Percentiles rank a stretch among this genome's conserved stretches.
Conservation (phyloP, 2,329 filamentous ascomycete genomes). For the Fusarium illudens region DNA sequence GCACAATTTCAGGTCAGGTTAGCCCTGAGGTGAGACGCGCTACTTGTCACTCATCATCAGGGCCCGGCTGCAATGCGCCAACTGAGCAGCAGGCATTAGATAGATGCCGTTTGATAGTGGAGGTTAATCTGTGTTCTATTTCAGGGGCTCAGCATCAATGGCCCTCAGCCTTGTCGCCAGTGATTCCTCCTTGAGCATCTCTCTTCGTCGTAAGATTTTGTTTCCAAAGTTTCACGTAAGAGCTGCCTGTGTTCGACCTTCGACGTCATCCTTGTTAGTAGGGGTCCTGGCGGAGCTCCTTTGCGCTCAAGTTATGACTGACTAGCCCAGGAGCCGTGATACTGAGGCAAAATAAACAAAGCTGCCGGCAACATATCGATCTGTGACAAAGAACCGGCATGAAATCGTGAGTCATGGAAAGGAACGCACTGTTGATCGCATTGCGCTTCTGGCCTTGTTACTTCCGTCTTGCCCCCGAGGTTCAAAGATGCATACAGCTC, state of each 20-base stretch:
- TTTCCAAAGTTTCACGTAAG: background rate
- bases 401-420: background rate
- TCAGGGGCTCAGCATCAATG: constrained; percentile 15
- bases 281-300: background rate
- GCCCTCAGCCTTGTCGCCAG: constrained; percentile 21
- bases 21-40: constrained; percentile 31
- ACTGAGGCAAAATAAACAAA: background rate
- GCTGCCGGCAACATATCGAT: background rate
- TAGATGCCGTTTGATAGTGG: constrained; percentile 6
- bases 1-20: constrained; percentile 24
- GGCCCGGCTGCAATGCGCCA: constrained; percentile 4
- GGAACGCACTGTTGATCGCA: background rate
- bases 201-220: background rate
- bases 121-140: constrained; percentile 13
- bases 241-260: background rate
- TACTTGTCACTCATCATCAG: constrained; percentile 27
- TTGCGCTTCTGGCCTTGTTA: background rate
- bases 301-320: background rate
- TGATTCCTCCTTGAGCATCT: background rate
- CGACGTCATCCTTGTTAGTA: constrained; percentile 17
- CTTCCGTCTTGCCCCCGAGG: background rate
- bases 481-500: background rate
- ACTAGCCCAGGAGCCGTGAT: no score
- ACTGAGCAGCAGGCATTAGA: constrained; percentile 9
- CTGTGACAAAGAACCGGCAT: background rate